Evolutionary conservation across 495 filamentous ascomycete species (phyloP).

Genomic region (Physcia stellaris): DNA sequence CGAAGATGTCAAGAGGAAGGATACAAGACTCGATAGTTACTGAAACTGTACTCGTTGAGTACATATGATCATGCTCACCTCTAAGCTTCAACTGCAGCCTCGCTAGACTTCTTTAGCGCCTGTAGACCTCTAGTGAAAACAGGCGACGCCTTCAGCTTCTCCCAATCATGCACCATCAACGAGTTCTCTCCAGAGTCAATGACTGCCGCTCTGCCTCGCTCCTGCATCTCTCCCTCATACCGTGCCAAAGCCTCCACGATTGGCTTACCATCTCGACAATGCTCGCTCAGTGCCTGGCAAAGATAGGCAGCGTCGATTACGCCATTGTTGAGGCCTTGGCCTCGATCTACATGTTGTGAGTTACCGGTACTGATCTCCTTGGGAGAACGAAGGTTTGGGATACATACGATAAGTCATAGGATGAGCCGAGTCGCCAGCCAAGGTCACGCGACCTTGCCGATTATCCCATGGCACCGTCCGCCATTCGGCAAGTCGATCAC

Average conservation of each 20-base stretch:
- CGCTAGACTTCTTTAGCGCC: background rate
- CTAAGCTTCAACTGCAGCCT: too few species aligned
- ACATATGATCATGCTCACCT: too few species aligned
- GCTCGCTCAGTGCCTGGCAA: conserved; percentile 20
- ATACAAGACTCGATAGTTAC: too few species aligned
- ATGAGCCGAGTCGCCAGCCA: conserved; percentile 39
- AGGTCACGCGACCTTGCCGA: conserved; percentile 25
- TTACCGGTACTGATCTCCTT: background rate
- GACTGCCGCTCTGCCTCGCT: conserved; percentile 32
- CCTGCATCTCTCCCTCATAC: conserved; percentile 37
- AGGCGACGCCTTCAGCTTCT: conserved; percentile 21
- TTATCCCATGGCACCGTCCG: conserved; percentile 27
- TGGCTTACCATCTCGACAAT: conserved; percentile 7
- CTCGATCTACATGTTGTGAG: conserved; percentile 25
- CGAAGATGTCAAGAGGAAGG: too few species aligned
- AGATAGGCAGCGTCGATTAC: conserved; percentile 31
- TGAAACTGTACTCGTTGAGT: too few species aligned
- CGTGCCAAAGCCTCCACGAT: conserved; percentile 18
- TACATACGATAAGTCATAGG: conserved; percentile 27
- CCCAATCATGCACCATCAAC: conserved; percentile 31
- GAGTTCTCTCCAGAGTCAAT: conserved; percentile 25
- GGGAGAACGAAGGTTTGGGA: background rate
- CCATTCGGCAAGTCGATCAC: conserved; percentile 25
- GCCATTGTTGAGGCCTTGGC: conserved; percentile 38
- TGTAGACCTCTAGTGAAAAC: conserved; percentile 13